A percentile compares a stretch with the other conserved stretches of the same genome.
phyloP scores from a whole-genome alignment of 2,329 filamentous ascomycete species.

The Penicillium glabrum region DNA sequence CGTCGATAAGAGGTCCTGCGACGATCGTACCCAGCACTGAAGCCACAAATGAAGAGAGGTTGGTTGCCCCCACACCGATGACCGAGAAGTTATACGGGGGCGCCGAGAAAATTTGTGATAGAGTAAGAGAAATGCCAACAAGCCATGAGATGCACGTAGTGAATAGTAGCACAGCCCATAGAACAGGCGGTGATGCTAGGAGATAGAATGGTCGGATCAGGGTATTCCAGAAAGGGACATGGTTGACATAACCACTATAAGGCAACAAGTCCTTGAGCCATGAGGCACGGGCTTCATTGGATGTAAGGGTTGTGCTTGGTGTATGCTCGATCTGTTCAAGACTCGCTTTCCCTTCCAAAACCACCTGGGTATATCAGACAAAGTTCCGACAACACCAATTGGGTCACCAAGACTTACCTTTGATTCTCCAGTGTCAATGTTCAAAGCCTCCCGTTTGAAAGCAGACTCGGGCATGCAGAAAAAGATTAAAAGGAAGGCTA shows the following conservation, averaged over 20 bases:
- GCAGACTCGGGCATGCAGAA: conserved; percentile 48
- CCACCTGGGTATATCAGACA: conserved; percentile 2
- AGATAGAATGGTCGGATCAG: conserved; percentile 39
- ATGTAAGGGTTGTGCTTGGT: conserved; percentile 8
- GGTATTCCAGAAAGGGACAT: conserved; percentile 38
- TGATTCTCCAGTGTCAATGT: conserved; percentile 35
- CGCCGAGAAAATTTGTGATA: conserved; percentile 40
- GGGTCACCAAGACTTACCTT: conserved; percentile 13
- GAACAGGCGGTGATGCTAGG: conserved; percentile 36
- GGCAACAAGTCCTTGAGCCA: conserved; percentile 33
- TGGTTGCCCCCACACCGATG: conserved; percentile 34
- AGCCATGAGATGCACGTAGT: conserved; percentile 39
- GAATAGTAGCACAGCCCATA: conserved; percentile 43
- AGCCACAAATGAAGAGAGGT: conserved; percentile 35
- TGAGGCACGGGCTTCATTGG: conserved; percentile 19
- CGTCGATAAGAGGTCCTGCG: conserved; percentile 37
- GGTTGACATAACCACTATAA: conserved; percentile 41
- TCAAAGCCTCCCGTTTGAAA: conserved; percentile 34
- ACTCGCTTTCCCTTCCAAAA: conserved; percentile 19
- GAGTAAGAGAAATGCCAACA: conserved; percentile 29
- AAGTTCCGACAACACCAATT: neutral
- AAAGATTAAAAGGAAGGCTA: conserved; percentile 39
- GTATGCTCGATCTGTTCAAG: conserved; percentile 24
- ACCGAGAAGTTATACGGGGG: conserved; percentile 41
- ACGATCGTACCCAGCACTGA: conserved; percentile 33